A percentile compares a stretch with the other conserved stretches of the same genome.
Conservation (phyloP, 257 asterid genomes). For the Nicotiana tomentosiformis region DNA sequence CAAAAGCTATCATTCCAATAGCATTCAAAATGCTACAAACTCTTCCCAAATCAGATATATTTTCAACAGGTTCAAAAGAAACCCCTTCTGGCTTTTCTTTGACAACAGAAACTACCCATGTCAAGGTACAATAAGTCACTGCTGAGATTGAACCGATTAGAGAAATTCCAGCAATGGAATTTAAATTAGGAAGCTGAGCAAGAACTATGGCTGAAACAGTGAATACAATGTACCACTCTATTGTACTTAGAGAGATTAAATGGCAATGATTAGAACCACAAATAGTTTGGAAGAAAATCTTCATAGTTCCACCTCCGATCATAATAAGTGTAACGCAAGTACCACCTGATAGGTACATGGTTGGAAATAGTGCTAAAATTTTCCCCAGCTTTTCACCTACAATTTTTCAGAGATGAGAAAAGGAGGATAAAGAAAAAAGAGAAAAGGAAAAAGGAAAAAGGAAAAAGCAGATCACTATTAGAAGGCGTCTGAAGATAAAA, state of each 20-base stretch:
- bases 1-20: constrained; percentile 75
- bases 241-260: constrained; percentile 27
- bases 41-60: constrained; percentile 33
- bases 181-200: constrained; percentile 81
- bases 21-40: constrained; percentile 59
- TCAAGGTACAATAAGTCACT: constrained; percentile 59
- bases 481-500: too few relatives aligned
- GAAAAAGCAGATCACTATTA: too few relatives aligned
- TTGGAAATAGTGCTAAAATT: constrained; percentile 63
- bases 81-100: constrained; percentile 45
- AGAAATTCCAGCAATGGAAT: constrained; percentile 82
- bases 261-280: constrained; percentile 26
- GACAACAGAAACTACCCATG: constrained; percentile 59
- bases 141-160: constrained; percentile 68
- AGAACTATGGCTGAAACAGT: constrained; percentile 51
- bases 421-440: background rate
- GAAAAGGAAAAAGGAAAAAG: background rate
- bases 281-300: constrained; percentile 48
- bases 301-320: constrained; percentile 75
- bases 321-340: constrained; percentile 81
- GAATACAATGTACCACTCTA: constrained; percentile 70
- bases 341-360: constrained; percentile 82
- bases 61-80: constrained; percentile 35
- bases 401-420: background rate
- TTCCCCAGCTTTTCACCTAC: constrained; percentile 70